phyloP scores from a whole-genome alignment of 495 filamentous ascomycete genomes.

The Aspergillus wentii region DNA sequence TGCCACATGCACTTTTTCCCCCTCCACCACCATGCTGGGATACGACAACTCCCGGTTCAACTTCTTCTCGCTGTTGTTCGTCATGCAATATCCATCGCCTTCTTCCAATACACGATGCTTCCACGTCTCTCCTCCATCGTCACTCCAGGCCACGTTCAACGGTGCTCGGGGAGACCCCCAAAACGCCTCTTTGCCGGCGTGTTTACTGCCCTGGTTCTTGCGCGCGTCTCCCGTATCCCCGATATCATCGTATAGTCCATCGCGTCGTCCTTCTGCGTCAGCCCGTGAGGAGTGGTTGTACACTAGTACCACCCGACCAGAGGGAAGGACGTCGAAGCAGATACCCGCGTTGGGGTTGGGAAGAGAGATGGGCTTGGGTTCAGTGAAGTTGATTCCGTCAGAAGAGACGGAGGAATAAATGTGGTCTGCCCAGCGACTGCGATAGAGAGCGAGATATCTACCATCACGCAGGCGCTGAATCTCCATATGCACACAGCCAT shows the following conservation, averaged over 20 bases:
- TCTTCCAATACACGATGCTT: constrained; percentile 15
- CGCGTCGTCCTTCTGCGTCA: constrained; percentile 15
- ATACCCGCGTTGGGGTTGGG: constrained; percentile 22
- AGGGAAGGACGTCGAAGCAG: constrained; percentile 19
- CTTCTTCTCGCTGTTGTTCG: constrained; percentile 21
- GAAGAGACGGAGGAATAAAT: constrained; percentile 16
- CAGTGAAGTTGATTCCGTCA: constrained; percentile 16
- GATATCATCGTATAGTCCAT: constrained; percentile 23
- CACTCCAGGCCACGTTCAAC: constrained; percentile 19
- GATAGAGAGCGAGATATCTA: constrained; percentile 15
- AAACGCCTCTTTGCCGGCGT: constrained; percentile 20
- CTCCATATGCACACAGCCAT: constrained; percentile 20
- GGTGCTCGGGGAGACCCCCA: constrained; percentile 23
- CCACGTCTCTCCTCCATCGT: constrained; percentile 15
- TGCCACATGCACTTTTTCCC: constrained; percentile 13
- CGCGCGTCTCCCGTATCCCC: constrained; percentile 15
- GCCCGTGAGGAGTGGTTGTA: constrained; percentile 21
- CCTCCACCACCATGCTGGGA: constrained; percentile 15
- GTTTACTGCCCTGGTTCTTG: constrained; percentile 12
- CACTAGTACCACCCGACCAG: constrained; percentile 16
- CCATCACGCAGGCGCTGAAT: constrained; percentile 16
- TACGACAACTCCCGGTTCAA: constrained; percentile 21
- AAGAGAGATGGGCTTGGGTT: constrained; percentile 12
- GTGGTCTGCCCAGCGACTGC: constrained; percentile 21
- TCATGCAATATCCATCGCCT: constrained; percentile 21